phyloP scores from a whole-genome alignment of 148 eudicot genomes.

The Rhododendron simsii region DNA sequence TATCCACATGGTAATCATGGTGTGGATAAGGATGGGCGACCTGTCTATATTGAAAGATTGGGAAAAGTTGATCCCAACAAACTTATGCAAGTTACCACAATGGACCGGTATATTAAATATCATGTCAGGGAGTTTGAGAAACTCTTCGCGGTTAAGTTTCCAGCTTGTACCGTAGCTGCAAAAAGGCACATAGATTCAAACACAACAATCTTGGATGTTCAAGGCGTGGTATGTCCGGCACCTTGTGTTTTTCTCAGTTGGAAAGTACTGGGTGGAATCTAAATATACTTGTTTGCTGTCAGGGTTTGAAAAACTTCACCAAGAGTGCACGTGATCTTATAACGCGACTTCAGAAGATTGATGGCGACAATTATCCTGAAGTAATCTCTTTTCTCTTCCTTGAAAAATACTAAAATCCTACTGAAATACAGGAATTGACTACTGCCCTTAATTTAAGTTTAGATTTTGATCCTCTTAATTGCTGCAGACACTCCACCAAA shows the following conservation, averaged over 20 bases:
- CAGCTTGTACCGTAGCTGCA: conserved; percentile 86
- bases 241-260: background rate
- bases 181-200: conserved; percentile 94
- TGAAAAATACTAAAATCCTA: background rate
- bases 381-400: conserved; percentile 28
- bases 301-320: conserved; percentile 88
- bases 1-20: conserved; percentile 99
- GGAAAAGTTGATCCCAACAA: conserved; percentile 91
- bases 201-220: conserved; percentile 93
- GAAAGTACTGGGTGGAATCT: background rate
- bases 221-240: conserved; percentile 82
- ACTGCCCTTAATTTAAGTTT: background rate
- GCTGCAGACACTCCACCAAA: conserved; percentile 78
- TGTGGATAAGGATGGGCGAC: conserved; percentile 91
- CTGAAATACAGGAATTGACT: background rate
- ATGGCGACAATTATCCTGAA: conserved; percentile 97
- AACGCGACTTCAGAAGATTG: conserved; percentile 81
- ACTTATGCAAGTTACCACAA: conserved; percentile 84
- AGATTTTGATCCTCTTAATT: conserved; percentile 11
- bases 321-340: conserved; percentile 86
- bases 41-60: conserved; percentile 88
- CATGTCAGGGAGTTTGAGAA: conserved; percentile 94
- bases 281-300: conserved; percentile 1
- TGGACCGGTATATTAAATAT: conserved; percentile 80
- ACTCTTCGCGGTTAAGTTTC: conserved; percentile 67